These are phyloP conservation scores for Blastocladiella britannica DNA, from an alignment of 192 early-diverging fungal genomes.

Conservation along the genomic window DNA sequence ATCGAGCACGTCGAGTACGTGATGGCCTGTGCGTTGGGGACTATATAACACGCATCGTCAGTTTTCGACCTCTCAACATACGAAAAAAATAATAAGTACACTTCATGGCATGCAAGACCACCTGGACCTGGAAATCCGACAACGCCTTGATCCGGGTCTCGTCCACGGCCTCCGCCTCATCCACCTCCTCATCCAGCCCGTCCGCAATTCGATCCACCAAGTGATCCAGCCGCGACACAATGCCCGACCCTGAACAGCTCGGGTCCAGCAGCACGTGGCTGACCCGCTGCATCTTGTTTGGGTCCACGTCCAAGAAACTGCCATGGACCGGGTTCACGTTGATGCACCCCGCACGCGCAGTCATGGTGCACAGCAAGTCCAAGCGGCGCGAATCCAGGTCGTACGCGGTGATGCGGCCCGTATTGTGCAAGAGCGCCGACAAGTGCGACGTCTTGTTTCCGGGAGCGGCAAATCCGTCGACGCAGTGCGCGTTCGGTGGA, in stretches of 20 bases:
- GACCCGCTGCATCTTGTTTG: constrained; percentile 43
- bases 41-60: constrained; percentile 4
- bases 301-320: constrained; percentile 63
- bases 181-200: constrained; percentile 8
- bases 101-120: constrained; percentile 64
- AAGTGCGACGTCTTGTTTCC: constrained; percentile 97
- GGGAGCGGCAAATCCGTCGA: constrained; percentile 92
- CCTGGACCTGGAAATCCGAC: constrained; percentile 65
- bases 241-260: constrained; percentile 88
- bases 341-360: constrained; percentile 52
- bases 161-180: constrained; percentile 11
- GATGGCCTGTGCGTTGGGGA: constrained; percentile 62
- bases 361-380: constrained; percentile 48
- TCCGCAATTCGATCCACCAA: constrained; percentile 44
- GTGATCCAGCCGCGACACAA: constrained; percentile 69
- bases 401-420: constrained; percentile 73
- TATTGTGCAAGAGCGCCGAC: constrained; percentile 66
- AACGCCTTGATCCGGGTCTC: constrained; percentile 44
- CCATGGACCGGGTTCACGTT: not conserved
- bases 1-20: constrained; percentile 95
- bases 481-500: constrained; percentile 30
- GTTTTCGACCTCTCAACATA: not conserved
- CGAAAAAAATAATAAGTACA: constrained; percentile 18
- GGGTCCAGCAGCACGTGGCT: constrained; percentile 86
- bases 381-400: constrained; percentile 62